These are phyloP conservation scores for Flaveria linearis DNA, from an alignment of 129 eudicot genomes.

Conservation along the genomic window DNA sequence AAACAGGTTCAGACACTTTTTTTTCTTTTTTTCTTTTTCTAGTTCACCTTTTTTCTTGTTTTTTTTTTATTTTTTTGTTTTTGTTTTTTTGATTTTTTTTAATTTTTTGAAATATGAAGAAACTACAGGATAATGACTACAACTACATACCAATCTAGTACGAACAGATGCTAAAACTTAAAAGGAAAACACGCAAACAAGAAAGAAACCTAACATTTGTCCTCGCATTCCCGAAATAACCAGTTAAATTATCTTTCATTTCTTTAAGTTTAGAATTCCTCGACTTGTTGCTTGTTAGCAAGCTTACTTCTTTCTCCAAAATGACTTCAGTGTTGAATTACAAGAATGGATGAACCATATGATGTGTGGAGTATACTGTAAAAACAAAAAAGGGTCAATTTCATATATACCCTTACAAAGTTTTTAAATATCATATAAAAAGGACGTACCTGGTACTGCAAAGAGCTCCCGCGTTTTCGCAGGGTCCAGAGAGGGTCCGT, in stretches of 20 bases:
- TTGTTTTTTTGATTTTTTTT: not conserved
- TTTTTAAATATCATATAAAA: no score
- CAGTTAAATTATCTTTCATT: not conserved
- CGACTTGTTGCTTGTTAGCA: conserved; percentile 3
- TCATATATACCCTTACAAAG: no score
- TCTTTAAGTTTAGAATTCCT: not conserved
- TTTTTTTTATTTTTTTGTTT: not conserved
- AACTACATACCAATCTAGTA: conserved; percentile 22
- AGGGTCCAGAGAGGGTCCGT: no score
- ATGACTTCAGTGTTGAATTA: not conserved
- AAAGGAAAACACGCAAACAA: not conserved
- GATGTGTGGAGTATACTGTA: conserved; percentile 9
- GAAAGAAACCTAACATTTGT: conserved; percentile 1
- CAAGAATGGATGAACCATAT: not conserved
- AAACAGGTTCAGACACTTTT: not conserved
- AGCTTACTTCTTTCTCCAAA: conserved; percentile 1
- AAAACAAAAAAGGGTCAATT: no score
- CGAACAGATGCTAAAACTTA: conserved; percentile 10
- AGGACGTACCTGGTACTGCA: no score
- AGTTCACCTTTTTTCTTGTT: not conserved
- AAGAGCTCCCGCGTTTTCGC: no score
- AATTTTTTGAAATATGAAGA: not conserved
- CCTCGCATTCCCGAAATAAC: not conserved
- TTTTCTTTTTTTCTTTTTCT: not conserved
- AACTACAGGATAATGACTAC: conserved; percentile 7